These are phyloP conservation scores for Rhodosporidiobolus sp. DNA, from an alignment of 768 basidiomycete species.

Conservation along the genomic window DNA sequence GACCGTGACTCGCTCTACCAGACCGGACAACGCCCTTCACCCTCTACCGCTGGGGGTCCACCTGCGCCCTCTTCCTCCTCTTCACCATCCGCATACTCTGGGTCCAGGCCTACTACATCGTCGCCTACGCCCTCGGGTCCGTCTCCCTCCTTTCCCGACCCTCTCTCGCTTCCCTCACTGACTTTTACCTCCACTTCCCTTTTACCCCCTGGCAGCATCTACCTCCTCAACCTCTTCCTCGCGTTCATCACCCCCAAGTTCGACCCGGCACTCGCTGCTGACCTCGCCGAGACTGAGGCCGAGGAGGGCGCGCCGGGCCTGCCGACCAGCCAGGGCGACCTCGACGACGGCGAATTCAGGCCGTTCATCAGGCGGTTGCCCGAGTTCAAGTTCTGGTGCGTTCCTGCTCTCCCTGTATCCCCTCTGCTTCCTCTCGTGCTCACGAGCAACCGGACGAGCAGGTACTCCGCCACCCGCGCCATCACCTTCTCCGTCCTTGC, in stretches of 20 bases:
- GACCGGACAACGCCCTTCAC: slow-evolving; percentile 89
- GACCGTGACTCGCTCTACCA: slow-evolving; percentile 3
- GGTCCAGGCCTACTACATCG: slow-evolving; percentile 60
- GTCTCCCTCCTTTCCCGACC: neutral
- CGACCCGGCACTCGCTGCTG: slow-evolving; percentile 91
- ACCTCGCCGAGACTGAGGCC: slow-evolving; percentile 87
- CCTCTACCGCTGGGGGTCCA: slow-evolving; percentile 81
- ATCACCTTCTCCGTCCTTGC: slow-evolving; percentile 74
- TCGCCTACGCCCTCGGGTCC: slow-evolving; percentile 45
- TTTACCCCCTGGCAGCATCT: slow-evolving; percentile 30
- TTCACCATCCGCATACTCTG: slow-evolving; percentile 84
- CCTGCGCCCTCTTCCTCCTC: slow-evolving; percentile 64
- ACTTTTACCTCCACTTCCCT: neutral
- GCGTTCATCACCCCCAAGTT: slow-evolving; percentile 98
- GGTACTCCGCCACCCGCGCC: slow-evolving; percentile 88
- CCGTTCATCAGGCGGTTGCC: slow-evolving; percentile 94
- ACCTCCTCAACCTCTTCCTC: slow-evolving; percentile 66
- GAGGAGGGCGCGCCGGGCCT: slow-evolving; percentile 77
- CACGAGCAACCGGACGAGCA: slow-evolving; percentile 44
- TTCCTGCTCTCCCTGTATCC: neutral
- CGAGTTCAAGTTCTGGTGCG: slow-evolving; percentile 92
- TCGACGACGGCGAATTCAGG: slow-evolving; percentile 87
- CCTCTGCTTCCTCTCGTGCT: neutral
- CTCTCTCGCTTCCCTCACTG: neutral
- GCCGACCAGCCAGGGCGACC: slow-evolving; percentile 44